A percentile compares a stretch with the other conserved stretches of the same genome.
Evolutionary conservation across 1,139 yeast genomes (phyloP).

Genomic region (Pneumocystis canis): DNA sequence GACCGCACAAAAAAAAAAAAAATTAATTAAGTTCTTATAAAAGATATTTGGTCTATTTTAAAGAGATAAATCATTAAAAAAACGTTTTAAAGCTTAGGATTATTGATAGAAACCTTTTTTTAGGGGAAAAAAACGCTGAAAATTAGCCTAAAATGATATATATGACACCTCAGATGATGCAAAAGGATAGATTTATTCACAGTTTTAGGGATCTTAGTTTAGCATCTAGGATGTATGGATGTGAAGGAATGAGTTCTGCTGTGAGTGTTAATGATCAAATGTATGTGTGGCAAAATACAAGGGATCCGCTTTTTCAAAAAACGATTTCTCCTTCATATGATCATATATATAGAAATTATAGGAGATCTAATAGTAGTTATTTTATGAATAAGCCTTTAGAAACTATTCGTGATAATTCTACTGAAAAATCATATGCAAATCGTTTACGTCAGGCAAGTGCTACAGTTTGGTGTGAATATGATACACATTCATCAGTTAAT

Average conservation of each 20-base stretch:
- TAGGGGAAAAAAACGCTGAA: background rate
- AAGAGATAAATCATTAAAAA: background rate
- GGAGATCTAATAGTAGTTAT: background rate
- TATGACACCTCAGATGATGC: background rate
- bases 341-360: background rate
- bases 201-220: background rate
- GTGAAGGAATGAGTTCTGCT: background rate
- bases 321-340: background rate
- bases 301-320: background rate
- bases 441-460: conserved; percentile 10
- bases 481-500: conserved; percentile 8
- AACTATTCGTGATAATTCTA: background rate
- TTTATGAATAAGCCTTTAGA: background rate
- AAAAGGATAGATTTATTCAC: background rate
- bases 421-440: conserved; percentile 8
- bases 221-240: background rate
- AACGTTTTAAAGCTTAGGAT: background rate
- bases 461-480: conserved; percentile 14
- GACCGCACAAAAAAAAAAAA: too few relatives aligned
- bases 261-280: background rate
- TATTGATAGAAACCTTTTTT: background rate
- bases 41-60: too few relatives aligned
- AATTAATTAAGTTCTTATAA: too few relatives aligned
- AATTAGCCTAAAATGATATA: background rate
- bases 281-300: background rate